Evolutionary conservation across 768 basidiomycete species (phyloP), one percentile per base, ranked within the genome.

Genomic region (Mycena rosella): DNA sequence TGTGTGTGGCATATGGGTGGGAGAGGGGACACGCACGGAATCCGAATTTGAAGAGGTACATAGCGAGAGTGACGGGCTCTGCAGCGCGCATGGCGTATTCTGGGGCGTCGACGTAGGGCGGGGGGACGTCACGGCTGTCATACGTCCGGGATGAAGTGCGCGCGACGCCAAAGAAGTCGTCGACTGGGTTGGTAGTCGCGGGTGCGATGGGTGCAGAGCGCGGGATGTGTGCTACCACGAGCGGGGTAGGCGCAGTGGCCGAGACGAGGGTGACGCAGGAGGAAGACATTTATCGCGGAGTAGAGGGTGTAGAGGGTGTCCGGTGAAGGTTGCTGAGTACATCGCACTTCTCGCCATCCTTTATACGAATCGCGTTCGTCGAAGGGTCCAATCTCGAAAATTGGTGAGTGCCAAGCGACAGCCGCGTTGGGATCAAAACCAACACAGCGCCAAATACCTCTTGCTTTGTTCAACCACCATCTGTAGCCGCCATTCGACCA

Each of bases 21-120:
- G 47, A 42, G 38, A 56, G 34, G 60, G 26, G 48, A 24, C 60
- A 80, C 89, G 73, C 71, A 90, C 89, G 73, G 73, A 90, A 89
- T 48, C 88, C 88, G 64, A 89, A 89, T 72, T 85, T 86, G 79
- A 90, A 90, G 51, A 90, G 76, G 74, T 85, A 88, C 77, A 85
- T 83, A 8, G 89, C 86, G 54, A 89, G 84, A 27, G 88, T 90
- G 5, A 81, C 76, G 36, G 84, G 82, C 78, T 90, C 87, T 24
- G 74, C 74, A 78, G 75, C 79, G 44, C 81, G 84, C 34, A 76
- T 75, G 57, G 73, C 53, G 54, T 71, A 75, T 27, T 67, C 79
- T 60, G 72, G 78, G 34, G 86, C 83, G 55, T 80, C 83, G 10
- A 78, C 78, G 68, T 87, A 88, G 20, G 85, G 76, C 3, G 86